phyloP scores from a whole-genome alignment of 352 stramenopile genomes.

The Globisporangium nodosum region DNA sequence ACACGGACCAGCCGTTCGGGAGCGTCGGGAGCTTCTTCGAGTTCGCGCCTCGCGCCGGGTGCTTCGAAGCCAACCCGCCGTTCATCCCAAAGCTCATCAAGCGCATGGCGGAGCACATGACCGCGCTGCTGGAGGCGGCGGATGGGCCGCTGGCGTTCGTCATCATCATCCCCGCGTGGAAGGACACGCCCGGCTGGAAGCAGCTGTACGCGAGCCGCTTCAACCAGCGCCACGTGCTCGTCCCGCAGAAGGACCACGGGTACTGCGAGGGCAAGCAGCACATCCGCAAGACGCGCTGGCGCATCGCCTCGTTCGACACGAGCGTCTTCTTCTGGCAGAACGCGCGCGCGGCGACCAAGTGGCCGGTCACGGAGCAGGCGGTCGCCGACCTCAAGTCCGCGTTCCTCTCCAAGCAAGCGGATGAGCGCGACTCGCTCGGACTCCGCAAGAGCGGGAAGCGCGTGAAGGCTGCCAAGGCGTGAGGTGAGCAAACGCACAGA shows the following conservation, averaged over 20 bases:
- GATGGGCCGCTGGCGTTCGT: slow-evolving; percentile 83
- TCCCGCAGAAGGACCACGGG: slow-evolving; percentile 84
- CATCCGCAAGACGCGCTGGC: slow-evolving; percentile 82
- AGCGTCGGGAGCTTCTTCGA: slow-evolving; percentile 93
- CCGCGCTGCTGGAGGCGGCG: slow-evolving; percentile 56
- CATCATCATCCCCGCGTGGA: slow-evolving; percentile 89
- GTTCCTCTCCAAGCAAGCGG: slow-evolving; percentile 77
- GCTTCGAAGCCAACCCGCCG: slow-evolving; percentile 93
- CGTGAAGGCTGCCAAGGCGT: slow-evolving; percentile 31
- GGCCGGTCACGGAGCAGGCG: slow-evolving; percentile 56
- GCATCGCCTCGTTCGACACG: slow-evolving; percentile 93
- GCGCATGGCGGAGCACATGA: slow-evolving; percentile 87
- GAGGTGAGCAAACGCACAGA: background rate
- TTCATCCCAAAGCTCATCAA: slow-evolving; percentile 93
- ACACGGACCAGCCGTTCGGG: slow-evolving; percentile 87
- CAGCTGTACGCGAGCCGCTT: slow-evolving; percentile 69
- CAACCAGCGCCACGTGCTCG: slow-evolving; percentile 64
- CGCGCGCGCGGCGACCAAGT: slow-evolving; percentile 56
- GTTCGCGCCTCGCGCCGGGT: slow-evolving; percentile 79
- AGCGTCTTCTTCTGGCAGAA: slow-evolving; percentile 97
- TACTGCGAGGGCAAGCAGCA: slow-evolving; percentile 92
- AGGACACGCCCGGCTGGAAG: slow-evolving; percentile 81
- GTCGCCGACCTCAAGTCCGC: slow-evolving; percentile 45
- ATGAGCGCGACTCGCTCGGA: slow-evolving; percentile 59
- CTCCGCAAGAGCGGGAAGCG: slow-evolving; percentile 71